Evolutionary conservation across 2,329 filamentous ascomycete genomes (phyloP).

Genomic region (Harringtonia lauricola): DNA sequence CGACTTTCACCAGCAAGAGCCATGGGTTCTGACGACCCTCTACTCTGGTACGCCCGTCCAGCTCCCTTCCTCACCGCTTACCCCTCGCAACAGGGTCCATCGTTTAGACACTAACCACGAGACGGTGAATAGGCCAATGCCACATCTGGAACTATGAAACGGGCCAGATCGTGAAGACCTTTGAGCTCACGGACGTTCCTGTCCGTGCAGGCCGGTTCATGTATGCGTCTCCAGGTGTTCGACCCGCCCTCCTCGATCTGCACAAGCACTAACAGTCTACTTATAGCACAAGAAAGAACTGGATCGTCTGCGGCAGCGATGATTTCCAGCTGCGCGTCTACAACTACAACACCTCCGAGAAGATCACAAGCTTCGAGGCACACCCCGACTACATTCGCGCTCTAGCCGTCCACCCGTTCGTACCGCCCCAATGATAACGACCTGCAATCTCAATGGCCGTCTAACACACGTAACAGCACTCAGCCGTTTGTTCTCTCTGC

Average conservation of each 20-base stretch:
- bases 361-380: constrained; percentile 93
- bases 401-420: constrained; percentile 74
- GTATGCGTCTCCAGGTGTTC: neutral
- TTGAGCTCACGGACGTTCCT: constrained; percentile 96
- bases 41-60: constrained; percentile 66
- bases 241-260: neutral
- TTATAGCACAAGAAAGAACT: constrained; percentile 75
- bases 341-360: constrained; percentile 99
- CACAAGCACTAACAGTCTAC: neutral
- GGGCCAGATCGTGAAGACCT: constrained; percentile 94
- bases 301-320: constrained; percentile 92
- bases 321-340: constrained; percentile 52
- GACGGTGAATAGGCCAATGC: constrained; percentile 66
- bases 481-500: constrained; percentile 94
- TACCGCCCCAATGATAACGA: neutral
- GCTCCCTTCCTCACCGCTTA: neutral
- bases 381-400: constrained; percentile 98
- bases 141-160: constrained; percentile 99
- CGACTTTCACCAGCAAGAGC: constrained; percentile 14
- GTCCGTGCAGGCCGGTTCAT: constrained; percentile 95
- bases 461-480: constrained; percentile 28
- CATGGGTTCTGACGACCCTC: constrained; percentile 60
- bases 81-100: no score
- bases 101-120: neutral
- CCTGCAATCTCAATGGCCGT: neutral